phyloP scores from a whole-genome alignment of 2,329 filamentous ascomycete species.

The Aspergillus pseudotamarii region DNA sequence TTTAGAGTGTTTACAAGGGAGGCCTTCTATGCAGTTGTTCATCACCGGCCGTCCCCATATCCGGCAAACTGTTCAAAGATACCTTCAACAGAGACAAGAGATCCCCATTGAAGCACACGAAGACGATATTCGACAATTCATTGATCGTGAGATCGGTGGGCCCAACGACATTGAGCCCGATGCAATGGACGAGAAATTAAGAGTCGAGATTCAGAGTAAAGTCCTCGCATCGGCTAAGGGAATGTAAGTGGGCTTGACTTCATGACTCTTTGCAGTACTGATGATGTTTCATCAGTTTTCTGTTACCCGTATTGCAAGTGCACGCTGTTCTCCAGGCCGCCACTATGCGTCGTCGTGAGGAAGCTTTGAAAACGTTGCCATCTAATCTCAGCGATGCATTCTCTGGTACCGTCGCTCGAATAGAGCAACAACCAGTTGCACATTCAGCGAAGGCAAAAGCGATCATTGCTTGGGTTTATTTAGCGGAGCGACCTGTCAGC shows the following conservation, averaged over 20 bases:
- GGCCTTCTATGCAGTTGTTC: neutral
- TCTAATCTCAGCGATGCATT: slow-evolving; percentile 6
- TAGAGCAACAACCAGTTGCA: slow-evolving; percentile 5
- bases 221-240: neutral
- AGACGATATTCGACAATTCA: slow-evolving; percentile 4
- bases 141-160: slow-evolving; percentile 7
- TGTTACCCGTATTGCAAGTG: slow-evolving; percentile 9
- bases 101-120: slow-evolving; percentile 3
- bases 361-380: slow-evolving; percentile 1
- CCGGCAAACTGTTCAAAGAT: neutral
- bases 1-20: neutral
- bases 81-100: neutral
- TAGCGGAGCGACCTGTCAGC: neutral
- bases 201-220: neutral
- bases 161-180: slow-evolving; percentile 8
- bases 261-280: neutral
- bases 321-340: slow-evolving; percentile 3
- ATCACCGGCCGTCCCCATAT: slow-evolving; percentile 5
- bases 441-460: neutral
- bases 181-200: slow-evolving; percentile 5
- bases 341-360: slow-evolving; percentile 1
- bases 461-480: slow-evolving; percentile 5
- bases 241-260: neutral
- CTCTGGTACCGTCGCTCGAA: neutral
- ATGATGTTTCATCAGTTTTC: slow-evolving; percentile 1